Base-by-base conservation (phyloP, 768 basidiomycete genomes). In the Suillus plorans region DNA sequence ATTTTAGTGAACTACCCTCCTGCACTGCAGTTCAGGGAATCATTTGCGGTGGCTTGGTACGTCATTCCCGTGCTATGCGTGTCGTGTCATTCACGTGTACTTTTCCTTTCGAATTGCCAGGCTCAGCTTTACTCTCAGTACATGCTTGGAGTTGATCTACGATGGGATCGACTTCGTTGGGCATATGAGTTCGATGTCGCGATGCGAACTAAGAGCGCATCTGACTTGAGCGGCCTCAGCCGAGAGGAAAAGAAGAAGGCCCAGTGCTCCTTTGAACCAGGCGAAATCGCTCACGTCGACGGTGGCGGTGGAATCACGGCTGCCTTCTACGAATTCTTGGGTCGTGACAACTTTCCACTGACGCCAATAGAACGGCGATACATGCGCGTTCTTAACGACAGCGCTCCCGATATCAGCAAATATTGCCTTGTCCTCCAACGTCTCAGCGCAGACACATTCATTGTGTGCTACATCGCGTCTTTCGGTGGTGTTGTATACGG, bases 381-480 rank as follows among this genome's bases (percentile, higher is more conserved):
- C 39, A 37, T 34, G 28, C 37, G 37, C 25, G 20, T n/a, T n/a
- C 50, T 57, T 25, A 37, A 25, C 22, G 20, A 20, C 31, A 34
- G 18, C 14, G 55, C 58, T 7, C 64, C 37, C 13, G 31, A 41
- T 49, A 52, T 65, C 20, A 49, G 65, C 22, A 66, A 66, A 47
- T 66, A 66, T 39, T 81, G 80, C 61, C 63, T 81, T n/a, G 72
- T 81, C 58, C 72, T 80, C 31, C 66, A 70, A 37, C 76, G 73
- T 39, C 68, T 78, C 18, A 66, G 65, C 25, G 68, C 64, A 13
- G 69, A 73, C 16, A 57, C 58, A 53, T 79, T 80, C 62, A 69
- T 79, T 50, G 75, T 80, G 59, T 81, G 78, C 63, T 73, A 75
- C 53, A 66, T 80, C 64, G 75, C 78, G 34, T 77, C 80, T 25